phyloP scores from a whole-genome alignment of 2,329 filamentous ascomycete genomes.

The Sporothrix mexicana region DNA sequence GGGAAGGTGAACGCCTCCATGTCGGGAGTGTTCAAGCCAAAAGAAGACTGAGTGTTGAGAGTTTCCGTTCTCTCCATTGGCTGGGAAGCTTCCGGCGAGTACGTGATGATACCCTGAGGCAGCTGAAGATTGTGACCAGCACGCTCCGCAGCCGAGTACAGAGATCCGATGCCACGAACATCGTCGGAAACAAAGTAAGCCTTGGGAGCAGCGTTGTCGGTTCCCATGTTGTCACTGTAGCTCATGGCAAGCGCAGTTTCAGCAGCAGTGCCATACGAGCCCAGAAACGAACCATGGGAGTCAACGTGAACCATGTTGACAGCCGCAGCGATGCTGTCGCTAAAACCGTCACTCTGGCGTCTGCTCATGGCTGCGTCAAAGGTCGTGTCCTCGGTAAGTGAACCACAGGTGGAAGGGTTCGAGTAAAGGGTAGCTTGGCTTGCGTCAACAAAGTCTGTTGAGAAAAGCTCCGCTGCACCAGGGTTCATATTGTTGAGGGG shows the following conservation, averaged over 20 bases:
- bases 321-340: conserved; percentile 41
- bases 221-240: neutral
- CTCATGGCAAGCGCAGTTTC: neutral
- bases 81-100: conserved; percentile 39
- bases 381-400: conserved; percentile 46
- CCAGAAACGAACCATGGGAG: conserved; percentile 44
- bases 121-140: neutral
- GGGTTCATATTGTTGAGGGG: conserved; percentile 11
- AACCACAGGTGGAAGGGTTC: conserved; percentile 45
- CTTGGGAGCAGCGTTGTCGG: neutral
- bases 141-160: conserved; percentile 39
- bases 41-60: conserved; percentile 38
- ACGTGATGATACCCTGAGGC: neutral
- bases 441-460: neutral
- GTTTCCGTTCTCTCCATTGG: conserved; percentile 13
- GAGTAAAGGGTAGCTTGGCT: neutral
- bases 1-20: neutral
- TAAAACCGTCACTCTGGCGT: conserved; percentile 43
- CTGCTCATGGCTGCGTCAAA: conserved; percentile 45
- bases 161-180: conserved; percentile 50
- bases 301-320: conserved; percentile 44
- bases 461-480: neutral
- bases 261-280: neutral
- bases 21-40: conserved; percentile 37
- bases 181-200: conserved; percentile 34